Conservation (phyloP, 495 filamentous ascomycete species). For the Neurospora cerealis region DNA sequence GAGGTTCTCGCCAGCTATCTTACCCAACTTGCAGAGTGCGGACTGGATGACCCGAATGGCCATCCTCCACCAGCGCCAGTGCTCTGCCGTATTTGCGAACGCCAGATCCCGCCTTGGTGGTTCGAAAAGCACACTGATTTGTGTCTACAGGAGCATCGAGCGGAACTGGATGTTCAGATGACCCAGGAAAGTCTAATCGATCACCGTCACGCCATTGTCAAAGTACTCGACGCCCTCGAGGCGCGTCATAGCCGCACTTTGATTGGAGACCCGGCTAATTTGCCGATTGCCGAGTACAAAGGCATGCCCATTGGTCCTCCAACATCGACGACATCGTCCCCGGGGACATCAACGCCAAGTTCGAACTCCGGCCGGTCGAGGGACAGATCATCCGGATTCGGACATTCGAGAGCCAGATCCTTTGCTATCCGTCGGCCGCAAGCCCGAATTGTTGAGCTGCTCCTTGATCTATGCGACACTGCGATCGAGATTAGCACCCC, state of each 20-base stretch:
- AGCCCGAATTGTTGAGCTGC: slow-evolving; percentile 83
- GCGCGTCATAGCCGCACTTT: slow-evolving; percentile 60
- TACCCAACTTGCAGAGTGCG: slow-evolving; percentile 78
- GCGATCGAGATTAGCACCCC: slow-evolving; percentile 90
- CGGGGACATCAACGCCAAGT: slow-evolving; percentile 47
- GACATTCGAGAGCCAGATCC: slow-evolving; percentile 60
- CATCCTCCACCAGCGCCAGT: slow-evolving; percentile 83
- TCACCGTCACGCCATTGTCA: slow-evolving; percentile 92
- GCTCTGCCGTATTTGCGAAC: slow-evolving; percentile 93
- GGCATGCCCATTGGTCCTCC: slow-evolving; percentile 76
- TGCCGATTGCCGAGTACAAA: slow-evolving; percentile 76
- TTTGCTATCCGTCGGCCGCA: slow-evolving; percentile 86
- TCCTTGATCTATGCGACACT: slow-evolving; percentile 93
- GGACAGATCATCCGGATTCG: slow-evolving; percentile 66
- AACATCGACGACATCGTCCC: slow-evolving; percentile 50
- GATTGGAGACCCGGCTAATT: slow-evolving; percentile 45
- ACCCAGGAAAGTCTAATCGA: slow-evolving; percentile 88
- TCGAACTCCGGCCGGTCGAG: slow-evolving; percentile 63
- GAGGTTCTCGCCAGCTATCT: slow-evolving; percentile 91
- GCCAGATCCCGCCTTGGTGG: slow-evolving; percentile 98
- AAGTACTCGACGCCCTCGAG: slow-evolving; percentile 85
- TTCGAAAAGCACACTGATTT: slow-evolving; percentile 98
- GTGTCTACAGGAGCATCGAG: slow-evolving; percentile 88
- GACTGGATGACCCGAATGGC: slow-evolving; percentile 66
- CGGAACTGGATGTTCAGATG: slow-evolving; percentile 95